These are phyloP conservation scores for Tylopilus subfusipes DNA, from an alignment of 768 basidiomycete species.

Conservation along the genomic window DNA sequence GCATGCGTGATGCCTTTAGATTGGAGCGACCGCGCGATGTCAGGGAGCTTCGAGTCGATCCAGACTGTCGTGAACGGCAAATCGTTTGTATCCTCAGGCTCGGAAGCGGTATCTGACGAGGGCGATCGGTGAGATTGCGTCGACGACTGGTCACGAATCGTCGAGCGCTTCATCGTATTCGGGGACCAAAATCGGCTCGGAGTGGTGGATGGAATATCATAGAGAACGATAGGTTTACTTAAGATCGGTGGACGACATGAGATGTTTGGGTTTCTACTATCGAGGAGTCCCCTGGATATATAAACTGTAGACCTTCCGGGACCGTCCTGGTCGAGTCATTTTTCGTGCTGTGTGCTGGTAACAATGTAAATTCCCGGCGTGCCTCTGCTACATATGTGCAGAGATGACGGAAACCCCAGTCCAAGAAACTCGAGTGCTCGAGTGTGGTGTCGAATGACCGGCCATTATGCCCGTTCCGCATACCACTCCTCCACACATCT, in stretches of 20 bases:
- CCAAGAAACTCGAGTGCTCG: too few species aligned
- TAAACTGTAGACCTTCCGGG: too few species aligned
- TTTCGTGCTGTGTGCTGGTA: not conserved
- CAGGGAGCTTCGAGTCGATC: slow-evolving; percentile 40
- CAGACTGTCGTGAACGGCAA: slow-evolving; percentile 16
- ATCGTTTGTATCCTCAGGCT: slow-evolving; percentile 11
- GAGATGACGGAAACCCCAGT: not conserved
- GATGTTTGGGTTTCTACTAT: not conserved
- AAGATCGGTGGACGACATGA: slow-evolving; percentile 8
- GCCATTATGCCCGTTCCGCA: not conserved
- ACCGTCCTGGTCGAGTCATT: not conserved
- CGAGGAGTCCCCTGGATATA: not conserved
- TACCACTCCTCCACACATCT: slow-evolving; percentile 21
- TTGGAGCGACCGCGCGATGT: slow-evolving; percentile 36
- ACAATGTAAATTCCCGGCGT: not conserved
- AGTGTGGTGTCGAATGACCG: too few species aligned
- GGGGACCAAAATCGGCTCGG: slow-evolving; percentile 36
- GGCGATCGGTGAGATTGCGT: not conserved
- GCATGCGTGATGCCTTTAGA: slow-evolving; percentile 34
- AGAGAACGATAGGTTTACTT: slow-evolving; percentile 33
- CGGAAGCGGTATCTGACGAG: slow-evolving; percentile 13
- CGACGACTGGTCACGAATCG: too few species aligned
- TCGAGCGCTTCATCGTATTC: slow-evolving; percentile 22
- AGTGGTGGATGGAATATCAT: slow-evolving; percentile 33
- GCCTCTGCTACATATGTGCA: not conserved